These are phyloP conservation scores for Colletotrichum phormii DNA, from an alignment of 2,329 filamentous ascomycete genomes.

Conservation along the genomic window DNA sequence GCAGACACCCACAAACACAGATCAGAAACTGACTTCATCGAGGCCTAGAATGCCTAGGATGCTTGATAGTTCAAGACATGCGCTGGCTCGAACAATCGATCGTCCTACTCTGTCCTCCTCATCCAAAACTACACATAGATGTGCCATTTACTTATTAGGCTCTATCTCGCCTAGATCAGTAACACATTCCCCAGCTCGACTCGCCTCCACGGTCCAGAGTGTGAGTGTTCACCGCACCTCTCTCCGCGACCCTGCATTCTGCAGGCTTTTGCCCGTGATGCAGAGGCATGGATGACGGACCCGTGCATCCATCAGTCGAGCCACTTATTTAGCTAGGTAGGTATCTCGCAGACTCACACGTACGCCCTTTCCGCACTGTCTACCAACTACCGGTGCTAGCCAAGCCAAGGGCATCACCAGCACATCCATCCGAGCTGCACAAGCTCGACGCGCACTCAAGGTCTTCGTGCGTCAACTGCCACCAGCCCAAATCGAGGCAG, in stretches of 20 bases:
- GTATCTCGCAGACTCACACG: neutral
- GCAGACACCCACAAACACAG: no score
- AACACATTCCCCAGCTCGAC: neutral
- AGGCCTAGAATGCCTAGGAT: no score
- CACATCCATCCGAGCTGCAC: neutral
- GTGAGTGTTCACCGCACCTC: slow-evolving; percentile 11
- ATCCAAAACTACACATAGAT: no score
- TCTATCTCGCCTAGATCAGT: neutral
- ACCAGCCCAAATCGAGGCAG: neutral
- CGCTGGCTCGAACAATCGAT: no score
- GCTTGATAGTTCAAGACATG: no score
- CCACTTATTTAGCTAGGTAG: no score
- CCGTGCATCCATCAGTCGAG: neutral
- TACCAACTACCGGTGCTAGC: slow-evolving; percentile 20
- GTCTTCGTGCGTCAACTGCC: neutral
- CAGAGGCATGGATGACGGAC: slow-evolving; percentile 16
- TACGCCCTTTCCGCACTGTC: neutral
- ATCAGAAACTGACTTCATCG: no score
- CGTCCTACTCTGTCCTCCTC: no score
- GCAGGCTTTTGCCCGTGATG: slow-evolving; percentile 3
- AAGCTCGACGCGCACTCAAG: neutral
- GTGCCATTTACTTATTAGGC: no score
- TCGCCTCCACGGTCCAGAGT: neutral
- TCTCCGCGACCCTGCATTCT: slow-evolving; percentile 26
- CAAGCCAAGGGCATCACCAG: neutral